Evolutionary conservation across 2,329 filamentous ascomycete species (phyloP), one percentile per base, ranked within the genome.

Genomic region (Volutella citrinella): DNA sequence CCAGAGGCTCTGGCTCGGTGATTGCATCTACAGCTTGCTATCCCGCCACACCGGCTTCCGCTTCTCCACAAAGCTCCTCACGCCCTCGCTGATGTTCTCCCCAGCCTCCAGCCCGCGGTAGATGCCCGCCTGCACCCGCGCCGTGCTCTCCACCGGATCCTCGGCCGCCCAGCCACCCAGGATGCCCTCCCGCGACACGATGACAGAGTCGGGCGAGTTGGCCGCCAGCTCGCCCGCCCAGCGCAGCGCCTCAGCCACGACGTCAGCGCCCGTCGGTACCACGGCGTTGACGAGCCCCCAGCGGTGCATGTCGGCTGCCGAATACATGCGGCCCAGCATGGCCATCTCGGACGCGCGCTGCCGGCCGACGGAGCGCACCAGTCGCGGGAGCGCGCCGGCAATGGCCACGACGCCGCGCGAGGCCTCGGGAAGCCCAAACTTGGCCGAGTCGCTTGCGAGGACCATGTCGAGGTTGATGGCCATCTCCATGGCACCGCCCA

Each of bases 401-500:
- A 84, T 67, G 15, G 83, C 80, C 4, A 82, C 76, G 7, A 88
- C 81, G 5, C 84, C 84, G 34, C 80, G 72, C 37, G 74, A 77
- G 2, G 83, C 80, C 58, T 88, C 85, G 0, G 84, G 84, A 7
- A 89, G 65, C 0, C 72, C 75, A 50, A 90, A 87, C 13, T 60
- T 65, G 0, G 83, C 82, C 3, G 55, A 38, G 5, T 51, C 43
- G 6, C 63, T 55, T 3, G 83, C 83, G 14, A 89, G 62, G 5
- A 87, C 72, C 28, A 90, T 62, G 61, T 90, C 85, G 45, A 75
- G 76, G 57, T 87, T 87, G 22, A 82, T 65, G 12, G 76, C 71
- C 66, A 88, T 86, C 65, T 90, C 85, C 57, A 83, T 79, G 3
- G 84, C 85, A 32, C 84, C 84, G 15, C 84, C 85, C 23, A 84